phyloP scores from a whole-genome alignment of 2,329 filamentous ascomycete genomes.

The Purpureocillium lavendulum region DNA sequence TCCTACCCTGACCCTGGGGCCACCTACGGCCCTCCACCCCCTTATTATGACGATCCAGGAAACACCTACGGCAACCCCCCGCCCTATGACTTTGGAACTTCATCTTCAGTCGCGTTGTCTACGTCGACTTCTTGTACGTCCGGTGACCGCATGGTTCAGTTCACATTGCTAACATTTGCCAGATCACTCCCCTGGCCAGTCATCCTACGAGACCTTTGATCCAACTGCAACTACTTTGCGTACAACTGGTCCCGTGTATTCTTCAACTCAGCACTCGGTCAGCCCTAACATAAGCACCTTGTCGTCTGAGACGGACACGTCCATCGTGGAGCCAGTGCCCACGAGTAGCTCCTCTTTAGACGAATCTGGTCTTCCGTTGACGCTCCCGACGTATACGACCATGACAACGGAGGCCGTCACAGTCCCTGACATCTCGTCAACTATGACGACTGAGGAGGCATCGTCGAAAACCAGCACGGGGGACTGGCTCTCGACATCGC shows the following conservation, averaged over 20 bases:
- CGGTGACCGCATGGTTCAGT: neutral
- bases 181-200: constrained; percentile 2
- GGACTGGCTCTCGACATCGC: no score
- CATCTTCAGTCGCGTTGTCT: neutral
- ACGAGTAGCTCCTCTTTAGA: no score
- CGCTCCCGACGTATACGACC: constrained; percentile 5
- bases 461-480: no score
- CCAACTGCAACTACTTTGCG: neutral
- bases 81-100: constrained; percentile 11
- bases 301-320: no score
- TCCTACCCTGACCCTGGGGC: neutral
- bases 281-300: no score
- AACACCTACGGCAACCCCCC: constrained; percentile 10
- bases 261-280: no score
- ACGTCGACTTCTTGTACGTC: constrained; percentile 7
- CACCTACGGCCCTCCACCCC: neutral
- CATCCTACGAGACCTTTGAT: neutral
- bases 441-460: no score
- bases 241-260: no score
- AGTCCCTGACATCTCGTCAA: no score
- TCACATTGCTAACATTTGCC: constrained; percentile 1
- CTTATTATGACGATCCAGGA: constrained; percentile 10
- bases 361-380: no score
- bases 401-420: no score
- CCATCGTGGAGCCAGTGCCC: no score